These are phyloP conservation scores for Scytalidium lignicola DNA, from an alignment of 2,329 filamentous ascomycete genomes.

Conservation along the genomic window DNA sequence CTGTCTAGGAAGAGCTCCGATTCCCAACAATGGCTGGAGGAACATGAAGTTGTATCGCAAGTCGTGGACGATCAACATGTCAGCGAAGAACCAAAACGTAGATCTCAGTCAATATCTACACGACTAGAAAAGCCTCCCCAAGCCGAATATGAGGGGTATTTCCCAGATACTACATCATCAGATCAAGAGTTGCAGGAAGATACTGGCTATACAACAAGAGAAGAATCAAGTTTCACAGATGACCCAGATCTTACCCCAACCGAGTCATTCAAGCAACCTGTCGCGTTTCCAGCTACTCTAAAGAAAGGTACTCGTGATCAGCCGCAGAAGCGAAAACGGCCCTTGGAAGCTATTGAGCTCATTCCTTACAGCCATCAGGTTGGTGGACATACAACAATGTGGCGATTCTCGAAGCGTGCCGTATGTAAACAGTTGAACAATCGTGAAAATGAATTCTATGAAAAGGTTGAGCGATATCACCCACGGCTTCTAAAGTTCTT, in stretches of 20 bases:
- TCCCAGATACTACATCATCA: conserved; percentile 6
- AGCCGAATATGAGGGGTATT: conserved; percentile 7
- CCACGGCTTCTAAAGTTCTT: conserved; percentile 86
- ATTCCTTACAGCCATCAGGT: conserved; percentile 98
- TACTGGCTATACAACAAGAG: conserved; percentile 14
- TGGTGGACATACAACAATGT: conserved; percentile 91
- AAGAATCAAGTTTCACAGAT: conserved; percentile 21
- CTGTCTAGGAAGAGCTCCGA: conserved; percentile 1
- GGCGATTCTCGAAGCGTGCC: conserved; percentile 89
- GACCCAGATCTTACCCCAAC: conserved; percentile 24
- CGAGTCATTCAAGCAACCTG: conserved; percentile 26
- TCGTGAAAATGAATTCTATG: conserved; percentile 97
- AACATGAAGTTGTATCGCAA: conserved; percentile 29
- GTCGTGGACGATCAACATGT: conserved; percentile 27
- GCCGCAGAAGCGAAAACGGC: conserved; percentile 38
- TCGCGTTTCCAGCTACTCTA: conserved; percentile 38
- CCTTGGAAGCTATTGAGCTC: conserved; percentile 86
- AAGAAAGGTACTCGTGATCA: conserved; percentile 48
- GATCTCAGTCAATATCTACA: conserved; percentile 8
- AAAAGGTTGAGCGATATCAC: conserved; percentile 87
- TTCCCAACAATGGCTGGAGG: conserved; percentile 26
- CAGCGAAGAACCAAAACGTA: conserved; percentile 10
- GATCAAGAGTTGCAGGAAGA: conserved; percentile 20
- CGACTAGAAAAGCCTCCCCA: conserved; percentile 16
- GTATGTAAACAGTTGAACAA: conserved; percentile 99